Base-by-base conservation (phyloP, 805 yeast species). In the Saturnispora halmiae region DNA sequence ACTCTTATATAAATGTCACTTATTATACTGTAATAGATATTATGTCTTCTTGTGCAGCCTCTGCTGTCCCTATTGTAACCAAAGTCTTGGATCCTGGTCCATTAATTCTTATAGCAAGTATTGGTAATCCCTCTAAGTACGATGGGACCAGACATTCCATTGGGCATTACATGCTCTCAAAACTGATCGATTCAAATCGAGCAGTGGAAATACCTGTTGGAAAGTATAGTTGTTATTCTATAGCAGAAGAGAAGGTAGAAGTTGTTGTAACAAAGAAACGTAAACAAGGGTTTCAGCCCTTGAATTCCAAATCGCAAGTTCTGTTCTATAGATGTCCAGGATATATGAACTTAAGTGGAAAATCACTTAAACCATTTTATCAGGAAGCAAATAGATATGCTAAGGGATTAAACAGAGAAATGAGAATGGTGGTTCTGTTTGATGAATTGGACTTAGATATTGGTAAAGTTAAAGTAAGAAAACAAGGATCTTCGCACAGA, bases 71-170 rank as follows among this genome's bases (percentile, higher is more conserved):
- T 5, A 29, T 38, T 25, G 14, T 27, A 11, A 39, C 34, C 8
- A 37, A 33, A 24, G 6, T 28, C 11, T 21, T 39, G 31, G 26
- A 26, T 15, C 33, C 51, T 18, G 56, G 57, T 2, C 54, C 58
- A 6, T 40, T 58, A 28, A 16, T 60, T n/a, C 40, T 62, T 46
- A 42, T 66, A 5, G 71, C 76, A 3, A 77, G 85, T 0, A 61
- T 86, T 2, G 95, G 95, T 1, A 86, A 86, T 51, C 95, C 95
- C 1, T 69, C 75, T 0, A 59, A 66, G 36, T 83, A 70, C 50
- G 59, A 60, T 6, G 65, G 67, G 6, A 82, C 94, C 0, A 64
- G 94, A 27, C 96, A 86, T 54, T 84, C 80, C 44, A 84, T 79
- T 0, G 96, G 95, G 1, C 83, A 82, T 46, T 55, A 68, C 36